phyloP scores from a whole-genome alignment of 352 stramenopile genomes.

The Phytophthora macrochlamydospora region DNA sequence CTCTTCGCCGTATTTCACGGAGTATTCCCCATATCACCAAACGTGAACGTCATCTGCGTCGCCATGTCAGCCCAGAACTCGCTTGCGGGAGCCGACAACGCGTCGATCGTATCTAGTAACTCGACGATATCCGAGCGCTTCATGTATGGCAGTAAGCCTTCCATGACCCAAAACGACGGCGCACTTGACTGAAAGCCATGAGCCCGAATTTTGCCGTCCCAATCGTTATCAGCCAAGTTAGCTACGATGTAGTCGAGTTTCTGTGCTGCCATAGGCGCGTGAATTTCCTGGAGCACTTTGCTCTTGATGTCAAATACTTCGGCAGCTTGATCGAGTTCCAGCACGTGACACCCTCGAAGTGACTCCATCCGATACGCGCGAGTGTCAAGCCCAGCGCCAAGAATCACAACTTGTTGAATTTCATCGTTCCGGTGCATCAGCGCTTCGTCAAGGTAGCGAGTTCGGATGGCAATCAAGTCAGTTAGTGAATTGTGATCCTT shows the following conservation, averaged over 20 bases:
- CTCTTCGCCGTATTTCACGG: slow-evolving; percentile 43
- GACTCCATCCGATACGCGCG: slow-evolving; percentile 51
- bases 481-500: neutral
- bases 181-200: slow-evolving; percentile 33
- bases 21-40: slow-evolving; percentile 8
- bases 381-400: slow-evolving; percentile 48
- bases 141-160: slow-evolving; percentile 50
- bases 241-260: slow-evolving; percentile 37
- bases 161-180: slow-evolving; percentile 56
- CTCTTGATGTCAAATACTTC: slow-evolving; percentile 39
- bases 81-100: slow-evolving; percentile 42
- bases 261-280: slow-evolving; percentile 22
- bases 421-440: slow-evolving; percentile 23
- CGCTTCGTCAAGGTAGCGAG: slow-evolving; percentile 50
- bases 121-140: slow-evolving; percentile 26
- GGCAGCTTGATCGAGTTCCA: slow-evolving; percentile 41
- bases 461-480: slow-evolving; percentile 43
- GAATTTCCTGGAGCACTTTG: slow-evolving; percentile 25
- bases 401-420: slow-evolving; percentile 52
- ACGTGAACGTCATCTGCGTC: slow-evolving; percentile 11
- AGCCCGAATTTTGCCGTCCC: slow-evolving; percentile 30
- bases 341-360: slow-evolving; percentile 30
- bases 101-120: slow-evolving; percentile 46
- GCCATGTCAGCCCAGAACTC: slow-evolving; percentile 47
- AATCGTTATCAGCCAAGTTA: slow-evolving; percentile 39